Base-by-base conservation (phyloP, 257 asterid genomes). In the Capsicum pubescens region DNA sequence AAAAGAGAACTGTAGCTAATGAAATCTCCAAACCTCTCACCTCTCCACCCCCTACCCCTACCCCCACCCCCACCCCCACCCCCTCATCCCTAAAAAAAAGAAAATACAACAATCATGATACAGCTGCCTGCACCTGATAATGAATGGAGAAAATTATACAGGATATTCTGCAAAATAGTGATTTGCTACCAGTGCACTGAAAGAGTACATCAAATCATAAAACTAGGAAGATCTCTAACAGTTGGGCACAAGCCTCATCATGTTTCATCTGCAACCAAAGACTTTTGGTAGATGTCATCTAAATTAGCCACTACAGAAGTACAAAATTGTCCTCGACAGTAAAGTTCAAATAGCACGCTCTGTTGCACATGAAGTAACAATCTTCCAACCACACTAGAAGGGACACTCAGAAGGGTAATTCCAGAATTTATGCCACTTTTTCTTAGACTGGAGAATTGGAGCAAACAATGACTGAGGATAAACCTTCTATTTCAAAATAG, bases 391-490 rank as follows among this genome's bases (percentile, higher is more conserved):
- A 72, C 17, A 19, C 59, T 11, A 48, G n/a, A 42, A 71, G 79
- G 48, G 48, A 76, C n/a, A 26, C 26, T 26, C 63, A 76, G 63
- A 76, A 26, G 81, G 46, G 63, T 76, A 50, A 52, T 76, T 76
- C 21, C 63, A 76, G 81, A 76, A 52, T 76, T 76, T 15, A 52
- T 52, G 48, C 63, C 63, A 74, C 26, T 8, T 52, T 74, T 52
- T 26, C 57, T 26, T 52, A 21, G 13, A 52, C 61, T 26, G 81
- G 39, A 26, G 5, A 26, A 52, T 13, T 52, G 48, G 46, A 76
- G 63, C 60, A 52, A 52, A 26, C 13, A 52, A 21, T 50, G 14
- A 76, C 60, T 26, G 15, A 21, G 63, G 81, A 76, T 39, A 39
- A 76, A 54, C 9, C 64, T 76, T 26, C 64, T 63, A 76, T 21